Percentiles rank a stretch among this genome's conserved stretches.
Evolutionary conservation across 148 eudicot genomes (phyloP).

Genomic region (Bassia scoparia): DNA sequence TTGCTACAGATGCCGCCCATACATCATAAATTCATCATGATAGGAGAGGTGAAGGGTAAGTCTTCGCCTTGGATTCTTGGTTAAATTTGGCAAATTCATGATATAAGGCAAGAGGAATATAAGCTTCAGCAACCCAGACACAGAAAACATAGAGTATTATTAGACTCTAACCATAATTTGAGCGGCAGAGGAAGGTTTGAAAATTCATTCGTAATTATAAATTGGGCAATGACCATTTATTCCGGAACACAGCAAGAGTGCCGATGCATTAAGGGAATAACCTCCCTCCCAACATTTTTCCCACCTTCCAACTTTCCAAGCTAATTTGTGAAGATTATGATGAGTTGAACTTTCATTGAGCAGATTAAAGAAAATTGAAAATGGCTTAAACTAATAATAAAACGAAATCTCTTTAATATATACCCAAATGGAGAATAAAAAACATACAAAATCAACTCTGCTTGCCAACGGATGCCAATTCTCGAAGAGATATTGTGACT

Average conservation of each 20-base stretch:
- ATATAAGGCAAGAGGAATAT: not conserved
- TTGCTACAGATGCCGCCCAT: too few relatives aligned
- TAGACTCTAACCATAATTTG: not conserved
- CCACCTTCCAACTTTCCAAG: not conserved
- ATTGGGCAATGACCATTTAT: not conserved
- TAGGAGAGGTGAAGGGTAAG: too few relatives aligned
- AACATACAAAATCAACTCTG: constrained; percentile 81
- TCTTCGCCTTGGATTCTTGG: too few relatives aligned
- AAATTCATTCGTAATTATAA: not conserved
- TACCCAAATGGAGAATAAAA: not conserved
- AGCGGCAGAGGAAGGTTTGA: not conserved
- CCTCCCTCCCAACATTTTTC: too few relatives aligned
- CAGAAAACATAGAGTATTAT: not conserved
- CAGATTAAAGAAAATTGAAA: not conserved
- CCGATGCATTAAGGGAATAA: not conserved
- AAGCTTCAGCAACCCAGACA: not conserved
- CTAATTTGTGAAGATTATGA: not conserved
- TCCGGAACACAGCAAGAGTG: not conserved
- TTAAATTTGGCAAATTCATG: too few relatives aligned
- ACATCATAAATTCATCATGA: too few relatives aligned
- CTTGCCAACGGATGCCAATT: constrained; percentile 75
- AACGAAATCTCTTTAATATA: not conserved
- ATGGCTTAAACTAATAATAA: not conserved
- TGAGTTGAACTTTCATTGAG: too few relatives aligned
- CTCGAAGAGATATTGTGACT: constrained; percentile 64